A percentile compares a stretch with the other conserved stretches of the same genome.
Evolutionary conservation across 768 basidiomycete genomes (phyloP).

Genomic region (Cystofilobasidium capitatum): DNA sequence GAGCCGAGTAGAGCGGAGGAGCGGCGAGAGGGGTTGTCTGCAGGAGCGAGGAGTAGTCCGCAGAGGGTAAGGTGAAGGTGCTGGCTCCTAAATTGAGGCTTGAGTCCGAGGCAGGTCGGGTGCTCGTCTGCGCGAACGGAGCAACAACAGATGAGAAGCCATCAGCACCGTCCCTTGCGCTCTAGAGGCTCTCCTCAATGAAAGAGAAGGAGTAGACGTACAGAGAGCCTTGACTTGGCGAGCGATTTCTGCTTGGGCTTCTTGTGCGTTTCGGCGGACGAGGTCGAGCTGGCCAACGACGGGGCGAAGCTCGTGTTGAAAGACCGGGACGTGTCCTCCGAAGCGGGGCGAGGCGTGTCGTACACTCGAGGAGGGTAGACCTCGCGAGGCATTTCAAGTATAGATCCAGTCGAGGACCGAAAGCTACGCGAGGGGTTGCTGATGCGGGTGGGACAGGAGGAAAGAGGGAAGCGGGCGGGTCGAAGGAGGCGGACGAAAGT

Average conservation of each 20-base stretch:
- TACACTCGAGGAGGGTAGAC: constrained; percentile 11
- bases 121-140: no score
- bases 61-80: not conserved
- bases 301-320: not conserved
- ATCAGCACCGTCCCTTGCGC: not conserved
- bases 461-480: not conserved
- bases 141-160: no score
- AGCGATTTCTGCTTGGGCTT: not conserved
- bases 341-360: constrained; percentile 7
- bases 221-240: not conserved
- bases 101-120: no score
- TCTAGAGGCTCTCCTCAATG: not conserved
- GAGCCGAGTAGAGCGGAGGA: not conserved
- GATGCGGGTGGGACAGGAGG: not conserved
- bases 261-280: not conserved
- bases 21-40: not conserved
- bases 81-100: not conserved
- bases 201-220: not conserved
- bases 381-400: constrained; percentile 4
- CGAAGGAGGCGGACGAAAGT: not conserved
- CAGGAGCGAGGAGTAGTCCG: not conserved
- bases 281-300: not conserved
- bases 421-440: not conserved
- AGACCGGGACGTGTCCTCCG: not conserved
- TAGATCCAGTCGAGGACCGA: not conserved